A percentile compares a stretch with the other conserved stretches of the same genome.
phyloP scores from a whole-genome alignment of 495 filamentous ascomycete genomes.

The Penicillium goetzii region DNA sequence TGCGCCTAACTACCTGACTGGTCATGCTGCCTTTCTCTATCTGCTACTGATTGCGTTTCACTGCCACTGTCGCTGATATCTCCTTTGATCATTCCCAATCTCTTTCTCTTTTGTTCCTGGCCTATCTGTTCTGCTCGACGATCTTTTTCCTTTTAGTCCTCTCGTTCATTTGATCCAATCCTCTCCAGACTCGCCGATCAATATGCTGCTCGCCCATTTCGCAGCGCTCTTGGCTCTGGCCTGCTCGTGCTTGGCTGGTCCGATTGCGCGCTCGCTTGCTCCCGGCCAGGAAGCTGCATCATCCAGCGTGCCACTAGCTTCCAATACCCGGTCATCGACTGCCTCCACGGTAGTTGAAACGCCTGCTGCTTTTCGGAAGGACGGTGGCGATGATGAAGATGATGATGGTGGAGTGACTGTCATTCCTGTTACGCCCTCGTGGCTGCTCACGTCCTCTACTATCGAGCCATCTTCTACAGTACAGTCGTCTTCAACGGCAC shows the following conservation, averaged over 20 bases:
- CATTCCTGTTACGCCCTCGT: slow-evolving; percentile 25
- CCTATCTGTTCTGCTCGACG: neutral
- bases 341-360: neutral
- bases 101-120: slow-evolving; percentile 2
- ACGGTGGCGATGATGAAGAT: slow-evolving; percentile 4
- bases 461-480: neutral
- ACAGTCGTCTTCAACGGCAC: slow-evolving; percentile 1
- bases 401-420: slow-evolving; percentile 25
- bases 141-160: neutral
- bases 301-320: neutral
- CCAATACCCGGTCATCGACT: neutral
- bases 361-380: slow-evolving; percentile 7
- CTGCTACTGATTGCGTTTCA: neutral
- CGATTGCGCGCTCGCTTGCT: slow-evolving; percentile 34
- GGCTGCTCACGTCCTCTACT: slow-evolving; percentile 13
- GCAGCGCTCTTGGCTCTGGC: slow-evolving; percentile 26
- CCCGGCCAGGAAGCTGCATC: slow-evolving; percentile 9
- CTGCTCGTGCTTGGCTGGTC: slow-evolving; percentile 41
- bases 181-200: slow-evolving; percentile 2
- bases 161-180: neutral
- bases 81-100: slow-evolving; percentile 7
- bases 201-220: slow-evolving; percentile 32
- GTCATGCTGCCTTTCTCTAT: slow-evolving; percentile 13
- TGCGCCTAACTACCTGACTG: neutral
- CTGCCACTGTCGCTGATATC: slow-evolving; percentile 13